Evolutionary conservation across 1,284 basidiomycete species (phyloP).

Genomic region (Trichosporon faecale): DNA sequence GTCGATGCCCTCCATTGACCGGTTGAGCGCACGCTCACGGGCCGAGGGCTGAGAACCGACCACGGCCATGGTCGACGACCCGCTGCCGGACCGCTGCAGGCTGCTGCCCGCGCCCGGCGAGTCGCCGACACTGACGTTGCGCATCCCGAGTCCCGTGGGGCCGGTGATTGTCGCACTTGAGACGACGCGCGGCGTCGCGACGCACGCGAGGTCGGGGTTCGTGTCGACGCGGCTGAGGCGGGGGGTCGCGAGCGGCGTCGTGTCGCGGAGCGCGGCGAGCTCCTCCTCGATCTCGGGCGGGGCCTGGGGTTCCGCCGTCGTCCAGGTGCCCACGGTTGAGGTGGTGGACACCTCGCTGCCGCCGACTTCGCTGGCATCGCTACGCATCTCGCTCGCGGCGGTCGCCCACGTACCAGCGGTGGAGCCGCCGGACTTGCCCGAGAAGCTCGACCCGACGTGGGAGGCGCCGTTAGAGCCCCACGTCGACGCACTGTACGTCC

Average conservation of each 20-base stretch:
- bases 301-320: neutral
- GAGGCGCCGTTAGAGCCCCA: conserved; percentile 2
- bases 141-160: neutral
- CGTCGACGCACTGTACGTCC: neutral
- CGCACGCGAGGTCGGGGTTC: neutral
- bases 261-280: neutral
- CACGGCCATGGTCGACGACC: neutral
- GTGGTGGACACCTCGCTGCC: neutral
- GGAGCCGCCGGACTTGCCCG: neutral
- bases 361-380: neutral
- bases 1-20: neutral
- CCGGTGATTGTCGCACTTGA: neutral
- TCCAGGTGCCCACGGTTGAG: neutral
- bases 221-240: neutral
- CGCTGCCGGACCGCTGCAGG: neutral
- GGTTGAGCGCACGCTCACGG: neutral
- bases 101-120: neutral
- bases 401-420: neutral
- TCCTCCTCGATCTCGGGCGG: conserved; percentile 6
- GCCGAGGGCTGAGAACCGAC: neutral
- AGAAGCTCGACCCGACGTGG: neutral
- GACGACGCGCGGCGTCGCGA: neutral
- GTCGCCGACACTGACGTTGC: neutral
- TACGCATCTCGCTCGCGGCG: neutral
- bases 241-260: neutral